Conservation (phyloP, 1,284 basidiomycete species). For the Cerrena zonata region DNA sequence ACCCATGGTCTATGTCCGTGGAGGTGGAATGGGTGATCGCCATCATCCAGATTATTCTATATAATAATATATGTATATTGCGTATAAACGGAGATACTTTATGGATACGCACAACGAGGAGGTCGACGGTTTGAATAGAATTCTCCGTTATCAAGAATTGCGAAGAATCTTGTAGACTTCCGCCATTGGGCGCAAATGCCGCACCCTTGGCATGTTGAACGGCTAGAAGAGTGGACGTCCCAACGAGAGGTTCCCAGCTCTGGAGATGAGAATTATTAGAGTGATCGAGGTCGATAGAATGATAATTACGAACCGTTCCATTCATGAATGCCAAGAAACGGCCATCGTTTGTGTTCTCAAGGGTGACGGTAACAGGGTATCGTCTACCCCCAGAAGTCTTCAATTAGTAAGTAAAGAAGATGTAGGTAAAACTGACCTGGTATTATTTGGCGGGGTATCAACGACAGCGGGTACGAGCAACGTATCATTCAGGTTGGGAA, state of each 20-base stretch:
- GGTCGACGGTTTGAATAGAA: constrained; percentile 26
- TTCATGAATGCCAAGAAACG: constrained; percentile 37
- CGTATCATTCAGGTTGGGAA: constrained; percentile 20
- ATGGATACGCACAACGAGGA: constrained; percentile 21
- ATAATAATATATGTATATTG: too few species aligned
- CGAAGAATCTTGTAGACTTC: constrained; percentile 11
- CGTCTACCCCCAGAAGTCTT: constrained; percentile 4
- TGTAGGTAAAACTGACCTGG: constrained; percentile 12
- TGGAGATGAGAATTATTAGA: constrained; percentile 9
- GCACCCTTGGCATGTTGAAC: constrained; percentile 19
- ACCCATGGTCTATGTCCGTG: constrained; percentile 13
- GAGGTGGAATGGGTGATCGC: constrained; percentile 15
- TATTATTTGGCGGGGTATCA: constrained; percentile 18
- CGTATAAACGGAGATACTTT: too few species aligned
- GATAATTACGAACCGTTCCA: constrained; percentile 23
- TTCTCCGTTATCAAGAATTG: constrained; percentile 29
- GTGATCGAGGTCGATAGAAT: not conserved
- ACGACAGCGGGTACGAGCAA: constrained; percentile 24
- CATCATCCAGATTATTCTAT: constrained; percentile 18
- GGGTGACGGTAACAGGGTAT: constrained; percentile 25
- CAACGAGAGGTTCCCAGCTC: constrained; percentile 30
- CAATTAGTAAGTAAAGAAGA: not conserved
- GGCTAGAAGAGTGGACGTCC: constrained; percentile 22
- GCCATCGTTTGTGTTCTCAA: constrained; percentile 30
- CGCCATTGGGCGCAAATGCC: constrained; percentile 14